Evolutionary conservation across 2,329 filamentous ascomycete species (phyloP).

Genomic region (Penicillium sp.): DNA sequence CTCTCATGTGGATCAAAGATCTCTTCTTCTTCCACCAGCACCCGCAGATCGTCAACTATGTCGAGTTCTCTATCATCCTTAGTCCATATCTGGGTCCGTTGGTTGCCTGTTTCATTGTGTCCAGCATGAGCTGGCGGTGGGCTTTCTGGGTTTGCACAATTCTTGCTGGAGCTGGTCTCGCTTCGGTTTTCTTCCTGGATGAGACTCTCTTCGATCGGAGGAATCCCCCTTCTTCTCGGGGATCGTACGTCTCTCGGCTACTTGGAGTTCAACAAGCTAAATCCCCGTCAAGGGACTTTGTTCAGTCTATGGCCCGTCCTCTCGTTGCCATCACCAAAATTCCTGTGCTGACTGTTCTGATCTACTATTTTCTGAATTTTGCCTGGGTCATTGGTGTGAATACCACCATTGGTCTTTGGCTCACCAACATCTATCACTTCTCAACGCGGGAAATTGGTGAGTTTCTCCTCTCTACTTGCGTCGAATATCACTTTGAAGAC

Average conservation of each 20-base stretch:
- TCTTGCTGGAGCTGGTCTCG: conserved; percentile 35
- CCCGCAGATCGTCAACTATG: conserved; percentile 45
- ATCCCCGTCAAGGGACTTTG: conserved; percentile 37
- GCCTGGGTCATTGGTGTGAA: conserved; percentile 56
- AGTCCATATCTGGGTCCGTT: conserved; percentile 38
- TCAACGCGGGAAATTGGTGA: conserved; percentile 53
- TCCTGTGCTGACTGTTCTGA: conserved; percentile 36
- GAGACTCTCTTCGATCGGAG: conserved; percentile 45
- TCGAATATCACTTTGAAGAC: not conserved
- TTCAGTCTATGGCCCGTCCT: conserved; percentile 32
- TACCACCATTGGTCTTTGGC: conserved; percentile 57
- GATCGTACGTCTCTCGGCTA: conserved; percentile 38
- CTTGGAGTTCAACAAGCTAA: conserved; percentile 39
- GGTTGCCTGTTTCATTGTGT: conserved; percentile 41
- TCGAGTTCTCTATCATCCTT: conserved; percentile 40
- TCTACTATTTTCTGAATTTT: conserved; percentile 47
- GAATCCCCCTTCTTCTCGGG: conserved; percentile 17
- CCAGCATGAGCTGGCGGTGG: conserved; percentile 39
- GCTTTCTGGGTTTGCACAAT: conserved; percentile 42
- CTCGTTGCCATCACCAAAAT: conserved; percentile 42
- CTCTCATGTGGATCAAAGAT: conserved; percentile 49
- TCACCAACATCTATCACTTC: conserved; percentile 55
- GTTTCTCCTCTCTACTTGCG: not conserved
- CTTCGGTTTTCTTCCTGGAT: conserved; percentile 38
- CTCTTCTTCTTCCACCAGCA: conserved; percentile 47